A percentile compares a stretch with the other conserved stretches of the same genome.
phyloP scores from a whole-genome alignment of 2,329 filamentous ascomycete genomes.

The Madurella fahalii region DNA sequence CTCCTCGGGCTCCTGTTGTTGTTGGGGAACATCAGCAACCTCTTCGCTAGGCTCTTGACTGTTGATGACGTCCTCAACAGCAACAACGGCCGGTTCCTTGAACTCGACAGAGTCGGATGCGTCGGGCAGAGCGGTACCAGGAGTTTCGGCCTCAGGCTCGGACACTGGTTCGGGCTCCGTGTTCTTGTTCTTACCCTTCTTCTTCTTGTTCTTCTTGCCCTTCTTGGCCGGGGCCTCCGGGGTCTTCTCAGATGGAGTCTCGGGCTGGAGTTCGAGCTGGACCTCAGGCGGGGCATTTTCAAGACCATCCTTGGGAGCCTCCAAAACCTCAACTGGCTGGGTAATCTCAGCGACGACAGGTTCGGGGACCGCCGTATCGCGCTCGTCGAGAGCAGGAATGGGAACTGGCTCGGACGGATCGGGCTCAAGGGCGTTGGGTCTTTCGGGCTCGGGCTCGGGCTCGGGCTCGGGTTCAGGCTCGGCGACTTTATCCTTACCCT shows the following conservation, averaged over 20 bases:
- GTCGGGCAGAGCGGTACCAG: not conserved
- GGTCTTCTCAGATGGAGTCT: conserved; percentile 4
- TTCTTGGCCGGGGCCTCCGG: conserved; percentile 16
- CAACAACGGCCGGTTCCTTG: not conserved
- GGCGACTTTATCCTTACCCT: conserved; percentile 22
- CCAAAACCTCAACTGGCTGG: not conserved
- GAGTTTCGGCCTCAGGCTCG: not conserved
- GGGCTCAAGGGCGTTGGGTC: conserved; percentile 3
- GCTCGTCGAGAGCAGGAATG: not conserved
- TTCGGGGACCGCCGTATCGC: not conserved
- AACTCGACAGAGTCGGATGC: not conserved
- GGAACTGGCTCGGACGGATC: not conserved
- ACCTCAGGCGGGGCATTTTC: conserved; percentile 12
- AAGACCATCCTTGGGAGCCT: not conserved
- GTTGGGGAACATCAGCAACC: not conserved
- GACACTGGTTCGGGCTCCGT: not conserved
- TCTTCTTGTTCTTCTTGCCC: conserved; percentile 29
- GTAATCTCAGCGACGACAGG: not conserved
- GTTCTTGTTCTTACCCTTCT: not conserved
- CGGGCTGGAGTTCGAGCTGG: conserved; percentile 4
- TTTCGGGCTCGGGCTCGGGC: conserved; percentile 12
- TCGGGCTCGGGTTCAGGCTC: conserved; percentile 15
- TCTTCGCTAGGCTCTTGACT: not conserved
- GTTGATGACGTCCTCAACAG: not conserved
- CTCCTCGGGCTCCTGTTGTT: not conserved